phyloP scores from a whole-genome alignment of 495 filamentous ascomycete genomes.

The Trichoderma reesei region DNA sequence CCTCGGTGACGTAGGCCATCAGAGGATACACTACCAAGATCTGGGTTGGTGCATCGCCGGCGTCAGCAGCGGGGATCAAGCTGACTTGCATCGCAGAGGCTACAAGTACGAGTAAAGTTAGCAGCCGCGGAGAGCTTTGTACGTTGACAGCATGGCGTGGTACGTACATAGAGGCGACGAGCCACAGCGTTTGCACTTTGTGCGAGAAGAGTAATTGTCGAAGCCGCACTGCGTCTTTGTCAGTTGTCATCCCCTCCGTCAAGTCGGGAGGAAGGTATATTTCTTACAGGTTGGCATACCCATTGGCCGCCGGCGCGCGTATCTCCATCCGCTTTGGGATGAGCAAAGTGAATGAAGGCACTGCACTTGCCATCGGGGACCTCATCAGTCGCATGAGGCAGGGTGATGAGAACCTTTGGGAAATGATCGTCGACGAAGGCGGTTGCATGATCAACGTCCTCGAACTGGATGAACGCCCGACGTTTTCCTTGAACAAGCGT shows the following conservation, averaged over 20 bases:
- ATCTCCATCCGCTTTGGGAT: constrained; percentile 46
- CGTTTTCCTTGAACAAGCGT: not conserved
- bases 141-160: not conserved
- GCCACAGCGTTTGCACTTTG: constrained; percentile 67
- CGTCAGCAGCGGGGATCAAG: constrained; percentile 73
- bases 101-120: constrained; percentile 19
- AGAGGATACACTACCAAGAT: constrained; percentile 71
- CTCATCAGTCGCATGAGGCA: constrained; percentile 13
- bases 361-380: constrained; percentile 30
- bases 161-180: constrained; percentile 57
- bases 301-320: constrained; percentile 56
- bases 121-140: constrained; percentile 8
- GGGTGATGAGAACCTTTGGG: constrained; percentile 9
- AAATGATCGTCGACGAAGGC: constrained; percentile 10
- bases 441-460: constrained; percentile 8
- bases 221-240: constrained; percentile 51
- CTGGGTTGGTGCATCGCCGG: constrained; percentile 65
- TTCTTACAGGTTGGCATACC: constrained; percentile 60
- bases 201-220: constrained; percentile 60
- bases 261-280: not conserved
- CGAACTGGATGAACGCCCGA: constrained; percentile 12
- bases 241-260: constrained; percentile 9
- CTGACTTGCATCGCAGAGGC: constrained; percentile 16
- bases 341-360: constrained; percentile 50
- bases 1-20: constrained; percentile 64